Base-by-base conservation (phyloP, 2,329 filamentous ascomycete species). In the Hypoxylon sp. region DNA sequence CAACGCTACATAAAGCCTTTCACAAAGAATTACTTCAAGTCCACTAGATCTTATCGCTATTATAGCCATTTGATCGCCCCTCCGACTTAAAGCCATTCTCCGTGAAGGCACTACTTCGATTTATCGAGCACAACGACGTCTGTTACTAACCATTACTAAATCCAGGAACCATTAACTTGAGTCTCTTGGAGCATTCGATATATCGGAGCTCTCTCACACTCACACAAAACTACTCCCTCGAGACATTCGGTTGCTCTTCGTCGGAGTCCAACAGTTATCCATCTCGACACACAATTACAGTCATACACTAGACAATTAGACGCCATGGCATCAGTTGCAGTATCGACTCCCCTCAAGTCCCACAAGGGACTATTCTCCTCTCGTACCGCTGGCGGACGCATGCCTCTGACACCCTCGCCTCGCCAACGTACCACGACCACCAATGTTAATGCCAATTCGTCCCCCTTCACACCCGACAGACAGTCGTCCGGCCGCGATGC, bases 281-380 rank as follows among this genome's bases (percentile, higher is more conserved):
- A 77, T 76, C 66, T 72, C 70, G 76, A 79, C 81, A 81, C 78
- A 77, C 70, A 73, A 74, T 59, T 66, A 72, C 68, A 69, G 76
- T 73, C 76, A 79, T 82, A 87, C 76, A 80, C 51, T 72, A 74
- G 52, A 70, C 59, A 71, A 73, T 65, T 51, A 78, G 73, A 71
- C 75, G 75, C 57, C 54, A 98, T 98, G 95, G 94, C 95, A 80
- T 92, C 91, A 81, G 84, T 88, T 81, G 85, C 89, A 79, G 90
- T 98, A 82, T 92, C 94, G 77, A 98, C 96, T 69, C 96, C 96
- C 67, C 87, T 96, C 80, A 98, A 98, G 88, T 96, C 93, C 87
- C 95, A 97, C 82, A 90, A 92, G 83, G 94, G 94, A 67, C 88
- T 98, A 77, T 98, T 98, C 85, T 94, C 92, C 74, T 90, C 93